Evolutionary conservation across 1,284 basidiomycete genomes (phyloP), one percentile per base, ranked within the genome.

Genomic region (Tremellales sp.): DNA sequence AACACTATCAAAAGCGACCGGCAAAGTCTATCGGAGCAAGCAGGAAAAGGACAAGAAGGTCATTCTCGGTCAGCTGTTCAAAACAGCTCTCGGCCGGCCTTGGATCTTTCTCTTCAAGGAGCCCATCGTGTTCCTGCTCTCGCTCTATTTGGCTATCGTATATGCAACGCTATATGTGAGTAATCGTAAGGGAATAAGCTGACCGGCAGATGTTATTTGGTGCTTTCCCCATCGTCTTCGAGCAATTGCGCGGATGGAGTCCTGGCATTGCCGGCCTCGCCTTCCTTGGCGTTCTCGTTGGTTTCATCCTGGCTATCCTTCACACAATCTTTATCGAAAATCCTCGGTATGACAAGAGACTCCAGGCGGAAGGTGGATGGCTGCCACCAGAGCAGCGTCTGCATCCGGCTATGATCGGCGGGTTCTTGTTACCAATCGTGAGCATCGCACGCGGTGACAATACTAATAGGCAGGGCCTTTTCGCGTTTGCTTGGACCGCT

Each of bases 281-380:
- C 0, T 85, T 85, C 66, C 73, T 85, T 25, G 82, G 82, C 16
- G 75, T 85, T 28, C 80, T 82, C 0, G 52, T 81, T 6, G 83
- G 81, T 1, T 76, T 80, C 14, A 71, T 74, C 14, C 58, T 79
- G 4, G 77, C 81, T 16, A 77, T 80, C 0, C 63, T 79, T 9
- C 79, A 81, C 61, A 81, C 81, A 56, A 74, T 73, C 31, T 54
- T 62, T 27, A 33, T 43, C 50, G 53, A 58, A 14, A 66, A 68
- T 50, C 56, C 56, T 1, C 46, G 54, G 5, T 66, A 66, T 39
- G 31, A 43, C 12, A 48, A 48, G 19, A 49, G 45, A 13, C 39
- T 51, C 26, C 32, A 49, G 21, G 37, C 31, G 28, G 44, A 49
- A 32, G 58, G 58, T 26, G 58, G 57, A 10, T 52, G 53, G 26